A percentile compares a stretch with the other conserved stretches of the same genome.
Conservation (phyloP, 108 stramenopile genomes). For the Stephanodiscus minutulus region DNA sequence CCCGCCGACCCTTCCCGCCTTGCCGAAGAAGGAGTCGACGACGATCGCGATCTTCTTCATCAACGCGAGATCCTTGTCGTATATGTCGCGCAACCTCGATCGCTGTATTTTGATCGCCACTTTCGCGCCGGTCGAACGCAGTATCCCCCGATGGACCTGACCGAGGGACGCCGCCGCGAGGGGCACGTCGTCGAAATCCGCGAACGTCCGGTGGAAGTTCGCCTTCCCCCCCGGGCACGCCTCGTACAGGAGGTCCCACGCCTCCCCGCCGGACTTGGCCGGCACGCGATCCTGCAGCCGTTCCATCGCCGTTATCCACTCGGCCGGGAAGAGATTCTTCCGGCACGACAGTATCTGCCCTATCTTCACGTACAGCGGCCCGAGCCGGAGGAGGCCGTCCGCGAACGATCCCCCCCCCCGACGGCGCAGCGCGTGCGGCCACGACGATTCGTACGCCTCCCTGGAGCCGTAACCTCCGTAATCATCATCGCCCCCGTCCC, state of each 20-base stretch:
- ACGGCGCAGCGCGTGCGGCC: conserved; percentile 32
- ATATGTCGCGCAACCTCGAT: conserved; percentile 78
- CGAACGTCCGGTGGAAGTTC: conserved; percentile 68
- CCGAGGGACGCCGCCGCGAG: conserved; percentile 91
- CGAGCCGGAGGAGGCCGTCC: conserved; percentile 74
- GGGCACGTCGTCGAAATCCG: conserved; percentile 80
- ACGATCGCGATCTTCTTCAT: conserved; percentile 76
- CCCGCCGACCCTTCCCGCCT: conserved; percentile 68
- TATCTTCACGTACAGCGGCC: conserved; percentile 90
- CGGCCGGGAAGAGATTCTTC: conserved; percentile 77
- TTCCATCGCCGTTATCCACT: conserved; percentile 90
- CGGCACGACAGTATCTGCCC: conserved; percentile 93
- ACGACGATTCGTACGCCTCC: conserved; percentile 23
- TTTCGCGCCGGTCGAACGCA: conserved; percentile 54
- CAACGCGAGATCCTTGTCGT: conserved; percentile 88
- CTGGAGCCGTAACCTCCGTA: conserved; percentile 7
- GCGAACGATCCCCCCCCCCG: conserved; percentile 60
- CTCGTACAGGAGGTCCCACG: conserved; percentile 74
- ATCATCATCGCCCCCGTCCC: conserved; percentile 12
- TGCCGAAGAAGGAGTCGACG: conserved; percentile 74
- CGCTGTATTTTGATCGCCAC: conserved; percentile 95
- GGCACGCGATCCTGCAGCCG: conserved; percentile 92
- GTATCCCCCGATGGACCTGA: conserved; percentile 91
- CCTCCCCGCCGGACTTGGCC: conserved; percentile 76
- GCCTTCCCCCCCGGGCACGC: conserved; percentile 62